A percentile compares a stretch with the other conserved stretches of the same genome.
These are phyloP conservation scores for Trametes sanguinea DNA, from an alignment of 768 basidiomycete species.

Conservation along the genomic window DNA sequence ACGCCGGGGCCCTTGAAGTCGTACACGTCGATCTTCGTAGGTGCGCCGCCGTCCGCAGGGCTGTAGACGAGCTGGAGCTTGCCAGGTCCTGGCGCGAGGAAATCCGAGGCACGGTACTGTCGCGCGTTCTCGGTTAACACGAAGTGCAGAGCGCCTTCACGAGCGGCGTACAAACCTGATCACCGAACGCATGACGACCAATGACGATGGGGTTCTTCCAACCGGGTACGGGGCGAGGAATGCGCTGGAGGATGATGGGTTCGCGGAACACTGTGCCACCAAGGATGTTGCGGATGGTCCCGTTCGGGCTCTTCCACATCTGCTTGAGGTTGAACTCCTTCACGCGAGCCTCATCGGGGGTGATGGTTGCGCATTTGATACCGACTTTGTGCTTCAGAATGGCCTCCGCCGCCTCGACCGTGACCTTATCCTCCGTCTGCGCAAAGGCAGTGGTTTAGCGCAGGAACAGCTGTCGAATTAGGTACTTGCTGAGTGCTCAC, in stretches of 20 bases:
- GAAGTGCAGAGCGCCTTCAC: not conserved
- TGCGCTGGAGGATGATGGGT: constrained; percentile 88
- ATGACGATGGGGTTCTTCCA: constrained; percentile 98
- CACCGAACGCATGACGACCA: constrained; percentile 96
- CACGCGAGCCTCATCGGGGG: constrained; percentile 95
- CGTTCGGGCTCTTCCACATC: constrained; percentile 99
- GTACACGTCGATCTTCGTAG: constrained; percentile 78
- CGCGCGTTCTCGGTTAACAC: not conserved
- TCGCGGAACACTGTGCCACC: constrained; percentile 99
- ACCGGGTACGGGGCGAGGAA: constrained; percentile 93
- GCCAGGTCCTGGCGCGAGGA: constrained; percentile 87
- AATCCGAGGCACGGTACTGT: constrained; percentile 92
- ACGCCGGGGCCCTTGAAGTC: constrained; percentile 93
- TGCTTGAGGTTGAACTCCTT: constrained; percentile 97
- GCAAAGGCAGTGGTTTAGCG: not conserved
- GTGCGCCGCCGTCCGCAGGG: constrained; percentile 72
- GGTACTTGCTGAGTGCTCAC: constrained; percentile 40
- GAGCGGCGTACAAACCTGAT: constrained; percentile 58
- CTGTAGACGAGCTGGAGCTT: constrained; percentile 92
- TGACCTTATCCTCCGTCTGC: constrained; percentile 92
- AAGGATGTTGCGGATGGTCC: constrained; percentile 97
- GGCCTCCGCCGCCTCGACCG: constrained; percentile 90
- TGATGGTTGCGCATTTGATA: constrained; percentile 99
- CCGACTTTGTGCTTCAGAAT: constrained; percentile 94
- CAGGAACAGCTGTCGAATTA: not conserved